A percentile compares a stretch with the other conserved stretches of the same genome.
phyloP scores from a whole-genome alignment of 2,329 filamentous ascomycete species.

The Fusarium nurragi region DNA sequence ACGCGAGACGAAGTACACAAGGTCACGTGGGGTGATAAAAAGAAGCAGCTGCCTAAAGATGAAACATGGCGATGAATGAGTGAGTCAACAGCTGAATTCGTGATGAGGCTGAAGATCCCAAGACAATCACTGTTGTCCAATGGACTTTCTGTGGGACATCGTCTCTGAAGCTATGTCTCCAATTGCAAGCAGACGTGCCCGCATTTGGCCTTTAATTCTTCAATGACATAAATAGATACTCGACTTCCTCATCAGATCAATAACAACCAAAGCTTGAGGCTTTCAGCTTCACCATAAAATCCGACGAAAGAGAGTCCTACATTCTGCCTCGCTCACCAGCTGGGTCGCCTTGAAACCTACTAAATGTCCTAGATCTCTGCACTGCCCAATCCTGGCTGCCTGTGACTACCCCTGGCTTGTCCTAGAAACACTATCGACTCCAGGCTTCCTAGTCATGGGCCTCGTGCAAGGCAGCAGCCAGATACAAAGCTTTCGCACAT shows the following conservation, averaged over 20 bases:
- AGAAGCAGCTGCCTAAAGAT: conserved; percentile 9
- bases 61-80: neutral
- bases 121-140: neutral
- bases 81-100: neutral
- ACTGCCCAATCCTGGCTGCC: conserved; percentile 25
- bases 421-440: conserved; percentile 20
- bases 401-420: conserved; percentile 35
- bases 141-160: neutral
- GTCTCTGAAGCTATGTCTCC: conserved; percentile 2
- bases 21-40: conserved; percentile 37
- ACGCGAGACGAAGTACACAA: conserved; percentile 36
- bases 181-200: conserved; percentile 16
- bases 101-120: neutral
- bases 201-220: neutral
- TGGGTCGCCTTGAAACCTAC: conserved; percentile 33
- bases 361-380: conserved; percentile 23
- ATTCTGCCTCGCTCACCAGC: neutral
- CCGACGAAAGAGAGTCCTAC: conserved; percentile 1
- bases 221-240: neutral
- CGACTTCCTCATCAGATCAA: neutral
- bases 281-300: neutral
- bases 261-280: neutral
- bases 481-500: conserved; percentile 37
- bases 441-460: conserved; percentile 20
- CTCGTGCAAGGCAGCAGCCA: conserved; percentile 41